Conservation (phyloP, 129 eudicot genomes). For the Gnaphalium uliginosum region DNA sequence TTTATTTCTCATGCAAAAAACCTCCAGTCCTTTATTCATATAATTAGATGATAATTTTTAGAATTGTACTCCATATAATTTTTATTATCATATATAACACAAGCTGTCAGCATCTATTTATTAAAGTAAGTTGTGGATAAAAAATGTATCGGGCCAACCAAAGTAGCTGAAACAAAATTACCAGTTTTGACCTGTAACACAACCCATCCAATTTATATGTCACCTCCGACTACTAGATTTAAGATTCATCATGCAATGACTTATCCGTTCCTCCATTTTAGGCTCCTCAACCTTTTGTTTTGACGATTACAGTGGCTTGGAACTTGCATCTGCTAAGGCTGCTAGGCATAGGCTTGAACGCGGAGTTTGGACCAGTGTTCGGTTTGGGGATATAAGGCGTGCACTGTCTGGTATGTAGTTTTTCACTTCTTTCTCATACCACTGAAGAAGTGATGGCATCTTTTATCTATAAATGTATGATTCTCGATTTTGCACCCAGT, state of each 20-base stretch:
- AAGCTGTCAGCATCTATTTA: neutral
- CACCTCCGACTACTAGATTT: neutral
- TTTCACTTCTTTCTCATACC: slow-evolving; percentile 12
- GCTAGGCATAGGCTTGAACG: slow-evolving; percentile 82
- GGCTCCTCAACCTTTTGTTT: neutral
- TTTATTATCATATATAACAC: neutral
- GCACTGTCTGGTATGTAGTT: slow-evolving; percentile 72
- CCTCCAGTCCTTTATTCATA: neutral
- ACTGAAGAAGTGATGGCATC: slow-evolving; percentile 8
- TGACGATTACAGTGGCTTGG: slow-evolving; percentile 50
- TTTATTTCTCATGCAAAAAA: neutral
- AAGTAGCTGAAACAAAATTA: neutral
- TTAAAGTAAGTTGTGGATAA: no score
- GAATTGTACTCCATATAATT: no score
- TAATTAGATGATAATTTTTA: no score
- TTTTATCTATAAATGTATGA: neutral
- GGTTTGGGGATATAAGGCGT: slow-evolving; percentile 91
- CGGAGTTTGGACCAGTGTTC: slow-evolving; percentile 94
- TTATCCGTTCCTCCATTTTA: neutral
- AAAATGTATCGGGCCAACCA: neutral
- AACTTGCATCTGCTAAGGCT: slow-evolving; percentile 92
- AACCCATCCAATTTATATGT: neutral
- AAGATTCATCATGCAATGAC: neutral
- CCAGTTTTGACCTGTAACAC: neutral
- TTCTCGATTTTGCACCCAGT: neutral